Percentiles rank a stretch among this genome's conserved stretches.
Conservation (phyloP, 177 flowering plant species). For the Vitis hybrid region DNA sequence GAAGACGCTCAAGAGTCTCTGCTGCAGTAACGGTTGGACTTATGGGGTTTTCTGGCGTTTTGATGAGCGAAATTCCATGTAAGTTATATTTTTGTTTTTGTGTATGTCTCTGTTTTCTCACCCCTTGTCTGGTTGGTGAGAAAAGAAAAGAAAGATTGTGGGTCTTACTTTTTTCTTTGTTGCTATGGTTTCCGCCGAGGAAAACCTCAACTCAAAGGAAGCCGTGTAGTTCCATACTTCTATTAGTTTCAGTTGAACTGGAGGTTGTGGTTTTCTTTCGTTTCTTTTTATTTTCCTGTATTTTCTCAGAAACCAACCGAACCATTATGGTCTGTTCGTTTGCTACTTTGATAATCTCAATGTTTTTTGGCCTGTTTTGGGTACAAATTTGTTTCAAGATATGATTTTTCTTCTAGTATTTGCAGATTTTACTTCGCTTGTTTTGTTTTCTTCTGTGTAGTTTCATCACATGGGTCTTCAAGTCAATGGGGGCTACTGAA, state of each 20-base stretch:
- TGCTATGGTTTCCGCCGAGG: no score
- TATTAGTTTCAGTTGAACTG: no score
- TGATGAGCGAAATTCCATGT: constrained; percentile 59
- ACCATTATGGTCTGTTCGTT: not conserved
- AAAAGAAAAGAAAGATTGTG: no score
- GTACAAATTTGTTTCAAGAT: not conserved
- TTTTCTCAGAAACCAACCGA: not conserved
- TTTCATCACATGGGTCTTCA: not conserved
- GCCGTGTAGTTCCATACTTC: no score
- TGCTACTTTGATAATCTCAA: not conserved
- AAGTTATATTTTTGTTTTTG: constrained; percentile 12
- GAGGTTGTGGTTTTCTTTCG: not conserved
- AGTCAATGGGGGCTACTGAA: not conserved
- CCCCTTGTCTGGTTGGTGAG: no score
- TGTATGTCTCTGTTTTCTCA: no score
- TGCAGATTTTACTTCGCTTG: not conserved
- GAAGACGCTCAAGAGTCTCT: constrained; percentile 44
- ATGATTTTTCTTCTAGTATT: constrained; percentile 1
- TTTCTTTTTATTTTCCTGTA: not conserved
- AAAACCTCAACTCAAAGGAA: no score
- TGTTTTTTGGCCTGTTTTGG: not conserved
- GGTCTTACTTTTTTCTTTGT: no score
- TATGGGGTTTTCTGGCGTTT: constrained; percentile 68
- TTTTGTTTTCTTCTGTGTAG: constrained; percentile 8
- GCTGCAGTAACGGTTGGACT: constrained; percentile 56